Evolutionary conservation across 176 grass and related monocot genomes (phyloP).

Genomic region (Puya raimondii): DNA sequence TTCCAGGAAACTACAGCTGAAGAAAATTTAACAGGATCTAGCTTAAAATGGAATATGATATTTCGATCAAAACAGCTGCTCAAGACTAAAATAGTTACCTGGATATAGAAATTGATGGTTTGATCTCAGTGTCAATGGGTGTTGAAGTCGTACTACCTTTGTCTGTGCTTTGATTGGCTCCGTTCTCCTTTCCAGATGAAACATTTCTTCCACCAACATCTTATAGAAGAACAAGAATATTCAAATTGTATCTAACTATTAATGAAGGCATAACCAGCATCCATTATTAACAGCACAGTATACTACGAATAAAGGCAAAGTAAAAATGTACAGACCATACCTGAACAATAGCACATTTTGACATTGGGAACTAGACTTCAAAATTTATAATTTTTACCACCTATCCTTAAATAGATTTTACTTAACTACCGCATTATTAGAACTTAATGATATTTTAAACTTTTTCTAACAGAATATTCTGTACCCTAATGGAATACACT

Average conservation of each 20-base stretch:
- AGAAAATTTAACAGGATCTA: conserved; percentile 11
- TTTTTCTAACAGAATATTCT: too few relatives aligned
- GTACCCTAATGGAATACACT: too few relatives aligned
- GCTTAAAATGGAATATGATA: conserved; percentile 5
- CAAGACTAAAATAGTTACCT: conserved; percentile 33
- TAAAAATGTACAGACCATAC: too few relatives aligned
- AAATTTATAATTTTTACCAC: conserved; percentile 6
- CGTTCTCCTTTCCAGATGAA: conserved; percentile 48
- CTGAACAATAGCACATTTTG: too few relatives aligned
- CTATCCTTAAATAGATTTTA: too few relatives aligned
- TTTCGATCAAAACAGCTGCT: not conserved
- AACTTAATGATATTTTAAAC: too few relatives aligned
- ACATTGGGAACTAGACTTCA: not conserved
- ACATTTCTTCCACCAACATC: conserved; percentile 45
- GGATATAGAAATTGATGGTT: conserved; percentile 27
- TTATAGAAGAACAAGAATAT: conserved; percentile 19
- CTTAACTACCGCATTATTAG: too few relatives aligned
- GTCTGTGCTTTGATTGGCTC: conserved; percentile 33
- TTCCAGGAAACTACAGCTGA: not conserved
- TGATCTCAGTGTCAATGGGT: conserved; percentile 33
- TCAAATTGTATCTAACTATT: not conserved
- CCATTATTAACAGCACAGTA: not conserved
- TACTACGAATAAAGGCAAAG: conserved; percentile 3
- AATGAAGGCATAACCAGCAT: not conserved
- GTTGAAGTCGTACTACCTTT: conserved; percentile 31